Percentiles rank a stretch among this genome's conserved stretches.
Conservation (phyloP, 2,329 filamentous ascomycete species). For the Sphaerostilbella broomeana region DNA sequence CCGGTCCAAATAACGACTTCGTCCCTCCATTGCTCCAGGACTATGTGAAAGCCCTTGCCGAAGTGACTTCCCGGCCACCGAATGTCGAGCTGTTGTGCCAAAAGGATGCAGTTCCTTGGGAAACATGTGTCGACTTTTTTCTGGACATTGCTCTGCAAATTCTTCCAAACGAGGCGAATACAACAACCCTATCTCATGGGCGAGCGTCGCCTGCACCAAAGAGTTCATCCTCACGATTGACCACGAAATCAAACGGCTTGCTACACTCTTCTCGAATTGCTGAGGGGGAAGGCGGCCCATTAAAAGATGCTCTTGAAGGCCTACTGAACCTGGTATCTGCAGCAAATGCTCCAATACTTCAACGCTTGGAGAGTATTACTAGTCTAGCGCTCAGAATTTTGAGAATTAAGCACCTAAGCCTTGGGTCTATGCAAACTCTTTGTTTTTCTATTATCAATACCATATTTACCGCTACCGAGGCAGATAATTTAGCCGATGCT, state of each 20-base stretch:
- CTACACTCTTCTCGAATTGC: constrained; percentile 25
- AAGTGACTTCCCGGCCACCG: constrained; percentile 63
- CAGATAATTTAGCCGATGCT: constrained; percentile 61
- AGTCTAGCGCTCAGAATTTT: constrained; percentile 55
- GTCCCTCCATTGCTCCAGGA: constrained; percentile 65
- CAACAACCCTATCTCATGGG: constrained; percentile 26
- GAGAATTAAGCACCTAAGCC: constrained; percentile 48
- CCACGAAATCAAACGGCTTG: constrained; percentile 23
- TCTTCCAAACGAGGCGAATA: constrained; percentile 34
- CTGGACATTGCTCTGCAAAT: constrained; percentile 51
- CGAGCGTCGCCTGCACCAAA: constrained; percentile 44
- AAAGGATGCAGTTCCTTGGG: constrained; percentile 56
- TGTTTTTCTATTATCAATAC: constrained; percentile 72
- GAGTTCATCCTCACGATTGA: constrained; percentile 24
- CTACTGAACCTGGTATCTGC: constrained; percentile 57
- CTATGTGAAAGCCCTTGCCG: constrained; percentile 69
- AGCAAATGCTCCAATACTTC: constrained; percentile 60
- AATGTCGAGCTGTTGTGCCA: constrained; percentile 73
- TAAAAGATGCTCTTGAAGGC: constrained; percentile 48
- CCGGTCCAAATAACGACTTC: constrained; percentile 52
- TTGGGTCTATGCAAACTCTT: constrained; percentile 60
- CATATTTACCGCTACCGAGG: constrained; percentile 57
- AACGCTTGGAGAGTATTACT: constrained; percentile 50
- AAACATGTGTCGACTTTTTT: constrained; percentile 63
- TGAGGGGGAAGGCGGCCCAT: constrained; percentile 26